phyloP scores from a whole-genome alignment of 2,329 filamentous ascomycete species.

The Cytospora schulzeri region DNA sequence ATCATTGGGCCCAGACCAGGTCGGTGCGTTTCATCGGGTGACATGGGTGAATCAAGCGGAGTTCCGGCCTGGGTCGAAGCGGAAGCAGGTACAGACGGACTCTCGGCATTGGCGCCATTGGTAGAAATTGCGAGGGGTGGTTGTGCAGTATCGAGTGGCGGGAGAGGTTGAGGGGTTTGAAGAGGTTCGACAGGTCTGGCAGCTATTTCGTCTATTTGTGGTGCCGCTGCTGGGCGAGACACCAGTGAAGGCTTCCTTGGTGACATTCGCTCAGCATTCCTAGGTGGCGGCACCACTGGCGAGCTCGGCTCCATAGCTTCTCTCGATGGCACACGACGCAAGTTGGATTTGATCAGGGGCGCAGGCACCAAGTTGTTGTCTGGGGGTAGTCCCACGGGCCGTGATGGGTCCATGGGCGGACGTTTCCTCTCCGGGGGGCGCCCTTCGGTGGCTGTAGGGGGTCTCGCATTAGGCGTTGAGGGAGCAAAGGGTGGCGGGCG shows the following conservation, averaged over 20 bases:
- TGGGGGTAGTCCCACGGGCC: constrained; percentile 47
- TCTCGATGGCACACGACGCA: constrained; percentile 37
- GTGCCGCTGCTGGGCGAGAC: constrained; percentile 37
- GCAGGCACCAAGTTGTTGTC: constrained; percentile 61
- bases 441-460: constrained; percentile 41
- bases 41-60: constrained; percentile 34
- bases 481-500: neutral
- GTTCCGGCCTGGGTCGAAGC: constrained; percentile 31
- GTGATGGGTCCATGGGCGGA: constrained; percentile 65
- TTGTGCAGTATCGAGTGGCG: constrained; percentile 22
- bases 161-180: constrained; percentile 13
- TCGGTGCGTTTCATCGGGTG: constrained; percentile 48
- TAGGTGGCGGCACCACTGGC: constrained; percentile 44
- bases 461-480: constrained; percentile 2
- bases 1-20: constrained; percentile 91
- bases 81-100: constrained; percentile 29
- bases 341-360: constrained; percentile 55
- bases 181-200: constrained; percentile 25
- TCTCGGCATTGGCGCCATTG: constrained; percentile 16
- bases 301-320: constrained; percentile 21
- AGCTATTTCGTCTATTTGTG: constrained; percentile 39
- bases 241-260: constrained; percentile 47
- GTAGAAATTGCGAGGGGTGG: constrained; percentile 18
- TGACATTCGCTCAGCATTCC: constrained; percentile 53
- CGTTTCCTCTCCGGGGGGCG: constrained; percentile 64